Base-by-base conservation (phyloP, 2,329 filamentous ascomycete species). In the Aurifilum marmelostoma region DNA sequence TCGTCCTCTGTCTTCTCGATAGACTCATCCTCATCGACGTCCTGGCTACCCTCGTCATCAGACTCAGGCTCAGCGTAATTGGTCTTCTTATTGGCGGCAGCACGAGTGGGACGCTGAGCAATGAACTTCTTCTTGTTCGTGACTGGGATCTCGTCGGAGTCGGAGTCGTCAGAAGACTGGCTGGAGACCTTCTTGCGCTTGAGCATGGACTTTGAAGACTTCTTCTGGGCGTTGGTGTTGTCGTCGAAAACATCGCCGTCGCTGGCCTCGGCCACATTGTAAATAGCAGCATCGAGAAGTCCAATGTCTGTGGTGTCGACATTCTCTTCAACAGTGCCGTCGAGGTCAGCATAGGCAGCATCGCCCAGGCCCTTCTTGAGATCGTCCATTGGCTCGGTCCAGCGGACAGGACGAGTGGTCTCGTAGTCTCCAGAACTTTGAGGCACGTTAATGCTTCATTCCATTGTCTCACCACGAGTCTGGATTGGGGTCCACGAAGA, bases 301-400 rank as follows among this genome's bases (percentile, higher is more conserved):
- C 27, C 24, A 29, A 18, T 16, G 24, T 56, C 52, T 3, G 16
- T 41, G 29, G 39, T 12, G 18, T 58, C 63, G 3, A 14, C 24
- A 59, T 21, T 54, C 24, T 66, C 39, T 9, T 59, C 39, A 18
- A 41, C 24, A 32, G 11, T 16, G 62, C 47, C 29, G 21, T 54
- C 27, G 29, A 52, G 12, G 11, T 54, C 24, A 29, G 41, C 65
- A 29, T 65, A 65, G 50, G 37, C 50, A 29, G 63, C 47, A 58
- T 78, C 76, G 0, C 75, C 74, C 0, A 80, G 71, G 60, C 75
- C 80, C 58, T 77, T 75, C 56, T 74, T 74, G 1, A 74, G 74
- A 59, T 82, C 78, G 0, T 77, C 75, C 16, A 77, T 62, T 2
- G 71, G 73, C 69, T 82, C 80, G 4, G 72, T 71, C 63, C 75